Evolutionary conservation across 805 yeast genomes (phyloP), one percentile per base, ranked within the genome.

Genomic region (Cyberlindnera xylosilytica): DNA sequence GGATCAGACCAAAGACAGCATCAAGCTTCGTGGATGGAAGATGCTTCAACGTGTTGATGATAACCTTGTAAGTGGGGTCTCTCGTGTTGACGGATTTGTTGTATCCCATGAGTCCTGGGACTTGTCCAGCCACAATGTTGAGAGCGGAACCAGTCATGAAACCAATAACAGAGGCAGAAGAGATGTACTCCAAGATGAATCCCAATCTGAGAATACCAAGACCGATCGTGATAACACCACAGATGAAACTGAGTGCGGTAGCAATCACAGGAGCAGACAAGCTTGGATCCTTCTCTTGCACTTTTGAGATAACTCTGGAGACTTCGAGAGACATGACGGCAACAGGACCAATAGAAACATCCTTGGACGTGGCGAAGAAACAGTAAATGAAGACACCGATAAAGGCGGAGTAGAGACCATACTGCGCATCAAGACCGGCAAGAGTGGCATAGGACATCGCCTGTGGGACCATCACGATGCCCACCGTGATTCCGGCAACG

Each of bases 121-220:
- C 81, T 68, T 90, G 97, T 19, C 97, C 97, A 46, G 72, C 64
- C 27, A 83, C 71, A 58, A 90, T 90, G 56, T 73, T 81, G 56
- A 90, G 75, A 2, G 97, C 96, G 4, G 97, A 89, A 39, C 97
- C 97, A 26, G 91, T 76, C 91, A 90, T 90, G 69, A 89, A 90
- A 0, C 97, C 97, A 65, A 88, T 73, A 32, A 90, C 96, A 1
- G 96, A 95, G 35, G 96, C 96, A 57, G 83, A 72, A 3, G 97
- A 87, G 56, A 90, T 88, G 60, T 85, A 79, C 63, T 90, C 97
- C 34, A 90, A 79, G 39, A 90, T 71, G 66, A 90, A 90, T 0
- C 97, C 97, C 19, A 90, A 69, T 56, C 97, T 74, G 49, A 88
- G 65, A 7, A 90, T 40, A 50, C 97, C 97, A 45, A 89, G 65